Base-by-base conservation (phyloP, 2,329 filamentous ascomycete genomes). In the Phialemonium atrogriseum region DNA sequence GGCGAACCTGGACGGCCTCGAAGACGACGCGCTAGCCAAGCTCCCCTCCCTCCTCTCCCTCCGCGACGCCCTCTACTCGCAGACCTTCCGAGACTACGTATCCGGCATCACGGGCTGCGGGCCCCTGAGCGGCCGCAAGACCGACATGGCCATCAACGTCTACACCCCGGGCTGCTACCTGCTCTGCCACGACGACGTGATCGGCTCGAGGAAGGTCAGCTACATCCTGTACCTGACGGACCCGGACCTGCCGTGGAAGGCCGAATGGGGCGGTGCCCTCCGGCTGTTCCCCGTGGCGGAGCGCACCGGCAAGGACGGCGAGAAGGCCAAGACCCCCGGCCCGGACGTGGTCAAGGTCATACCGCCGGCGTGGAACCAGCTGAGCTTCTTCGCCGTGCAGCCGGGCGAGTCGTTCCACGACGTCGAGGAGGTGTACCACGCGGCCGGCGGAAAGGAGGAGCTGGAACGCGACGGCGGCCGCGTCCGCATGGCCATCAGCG, bases 321-420 rank as follows among this genome's bases (percentile, higher is more conserved):
- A 81, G 42, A 67, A 81, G 15, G 84, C 89, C 43, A 83, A 82
- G 56, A 80, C 89, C 1, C 88, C 89, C 5, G 70, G 74, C 36
- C 79, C 89, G 0, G 83, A 94, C 46, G 78, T 77, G 48, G 77
- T 70, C 45, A 81, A 93, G 48, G 74, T 79, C 24, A 94, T 98
- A 37, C 88, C 91, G 1, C 91, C 91, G 0, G 86, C 88, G 0
- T 98, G 89, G 77, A 95, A 96, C 58, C 91, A 98, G 64, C 70
- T 98, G 38, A 91, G 84, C 47, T 98, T 98, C 72, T 98, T 98
- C 57, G 87, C 88, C 12, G 93, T 98, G 6, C 87, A 95, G 62
- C 91, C 91, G 1, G 91, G 91, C n/a, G 80, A 94, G 69, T 96
- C 89, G 56, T 98, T 96, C 59, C 91, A 98, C 59, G 91, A 98